Percentiles rank a stretch among this genome's conserved stretches.
These are phyloP conservation scores for Candida rishiriensis DNA, from an alignment of 805 yeast species.

Conservation along the genomic window DNA sequence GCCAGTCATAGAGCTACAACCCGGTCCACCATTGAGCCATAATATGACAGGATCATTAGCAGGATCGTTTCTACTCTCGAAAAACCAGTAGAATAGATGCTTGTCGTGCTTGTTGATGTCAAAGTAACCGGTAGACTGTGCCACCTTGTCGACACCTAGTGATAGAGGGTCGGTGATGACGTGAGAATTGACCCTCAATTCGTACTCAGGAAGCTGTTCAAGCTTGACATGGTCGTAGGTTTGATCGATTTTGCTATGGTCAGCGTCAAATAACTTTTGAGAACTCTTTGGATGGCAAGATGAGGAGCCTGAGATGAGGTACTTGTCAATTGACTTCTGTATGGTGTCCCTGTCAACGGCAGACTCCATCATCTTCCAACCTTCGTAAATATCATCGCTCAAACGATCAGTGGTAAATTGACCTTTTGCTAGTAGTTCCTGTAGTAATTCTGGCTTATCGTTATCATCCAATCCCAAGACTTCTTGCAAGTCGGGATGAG, in stretches of 20 bases:
- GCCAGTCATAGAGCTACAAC: slow-evolving; percentile 87
- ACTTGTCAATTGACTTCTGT: slow-evolving; percentile 6
- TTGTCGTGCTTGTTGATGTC: slow-evolving; percentile 64
- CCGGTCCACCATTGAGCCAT: slow-evolving; percentile 96
- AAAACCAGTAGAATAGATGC: slow-evolving; percentile 79
- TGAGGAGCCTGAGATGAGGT: slow-evolving; percentile 7
- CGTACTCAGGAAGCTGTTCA: slow-evolving; percentile 17
- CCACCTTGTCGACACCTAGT: slow-evolving; percentile 76
- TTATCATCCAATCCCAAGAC: not conserved
- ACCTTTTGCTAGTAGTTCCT: slow-evolving; percentile 3
- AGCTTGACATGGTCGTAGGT: slow-evolving; percentile 8
- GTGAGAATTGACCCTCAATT: slow-evolving; percentile 19
- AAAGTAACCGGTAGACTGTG: slow-evolving; percentile 81
- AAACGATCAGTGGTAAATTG: slow-evolving; percentile 2
- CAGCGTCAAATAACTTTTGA: not conserved
- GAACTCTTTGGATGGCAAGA: slow-evolving; percentile 1
- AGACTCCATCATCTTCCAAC: slow-evolving; percentile 13
- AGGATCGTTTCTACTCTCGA: slow-evolving; percentile 89
- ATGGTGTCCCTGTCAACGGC: slow-evolving; percentile 4
- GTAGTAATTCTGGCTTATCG: slow-evolving; percentile 1
- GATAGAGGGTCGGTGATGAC: slow-evolving; percentile 43
- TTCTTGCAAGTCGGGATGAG: slow-evolving; percentile 1
- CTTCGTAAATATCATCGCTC: slow-evolving; percentile 6
- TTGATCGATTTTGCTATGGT: not conserved
- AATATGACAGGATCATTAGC: slow-evolving; percentile 75